Evolutionary conservation across 129 eudicot species (phyloP).

Genomic region (Pittosporum tobira): DNA sequence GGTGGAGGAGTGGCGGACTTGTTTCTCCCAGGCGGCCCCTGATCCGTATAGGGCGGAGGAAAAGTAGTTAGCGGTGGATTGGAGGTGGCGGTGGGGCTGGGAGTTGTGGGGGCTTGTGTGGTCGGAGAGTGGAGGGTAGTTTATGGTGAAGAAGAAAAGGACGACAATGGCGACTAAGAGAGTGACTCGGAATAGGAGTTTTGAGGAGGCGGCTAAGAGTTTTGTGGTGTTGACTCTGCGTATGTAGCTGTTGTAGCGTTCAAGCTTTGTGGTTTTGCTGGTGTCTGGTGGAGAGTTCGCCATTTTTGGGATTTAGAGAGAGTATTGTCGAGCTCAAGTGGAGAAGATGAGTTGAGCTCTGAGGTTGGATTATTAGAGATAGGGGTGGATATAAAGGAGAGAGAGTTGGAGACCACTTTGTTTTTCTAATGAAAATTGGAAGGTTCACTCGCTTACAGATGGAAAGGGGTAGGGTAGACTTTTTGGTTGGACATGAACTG

Average conservation of each 20-base stretch:
- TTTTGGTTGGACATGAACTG: slow-evolving; percentile 1
- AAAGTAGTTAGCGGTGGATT: slow-evolving; percentile 34
- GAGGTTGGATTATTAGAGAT: slow-evolving; percentile 12
- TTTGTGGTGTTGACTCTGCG: slow-evolving; percentile 63
- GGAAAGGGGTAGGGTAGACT: slow-evolving; percentile 10
- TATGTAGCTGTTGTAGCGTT: slow-evolving; percentile 66
- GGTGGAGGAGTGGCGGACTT: slow-evolving; percentile 47
- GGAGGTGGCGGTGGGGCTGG: slow-evolving; percentile 22
- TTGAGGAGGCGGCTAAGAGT: slow-evolving; percentile 61
- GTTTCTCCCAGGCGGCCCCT: slow-evolving; percentile 54
- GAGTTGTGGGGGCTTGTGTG: background rate
- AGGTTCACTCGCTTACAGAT: background rate
- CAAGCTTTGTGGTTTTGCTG: slow-evolving; percentile 63
- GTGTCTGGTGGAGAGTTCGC: slow-evolving; percentile 39
- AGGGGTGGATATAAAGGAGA: slow-evolving; percentile 10
- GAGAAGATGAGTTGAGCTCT: slow-evolving; percentile 10
- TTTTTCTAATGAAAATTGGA: no score
- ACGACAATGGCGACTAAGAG: slow-evolving; percentile 50
- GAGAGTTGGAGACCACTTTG: background rate
- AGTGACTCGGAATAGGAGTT: slow-evolving; percentile 65
- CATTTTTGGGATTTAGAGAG: slow-evolving; percentile 11
- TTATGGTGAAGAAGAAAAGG: slow-evolving; percentile 59
- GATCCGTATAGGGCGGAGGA: slow-evolving; percentile 55
- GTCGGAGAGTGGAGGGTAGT: slow-evolving; percentile 46
- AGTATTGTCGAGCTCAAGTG: background rate